Base-by-base conservation (phyloP, 768 basidiomycete species). In the Kwoniella bestiolae region DNA sequence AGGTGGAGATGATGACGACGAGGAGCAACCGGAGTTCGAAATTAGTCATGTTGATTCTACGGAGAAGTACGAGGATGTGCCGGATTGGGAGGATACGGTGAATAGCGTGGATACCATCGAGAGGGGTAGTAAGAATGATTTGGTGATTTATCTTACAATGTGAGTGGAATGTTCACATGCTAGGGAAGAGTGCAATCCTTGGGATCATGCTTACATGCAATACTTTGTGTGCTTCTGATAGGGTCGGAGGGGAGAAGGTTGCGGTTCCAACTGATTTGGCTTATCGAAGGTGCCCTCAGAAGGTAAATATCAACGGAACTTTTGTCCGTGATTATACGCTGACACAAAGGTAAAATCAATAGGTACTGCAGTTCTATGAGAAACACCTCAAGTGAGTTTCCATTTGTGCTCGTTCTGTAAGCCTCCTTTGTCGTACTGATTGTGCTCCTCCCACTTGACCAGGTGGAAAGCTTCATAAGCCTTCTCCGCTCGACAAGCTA, bases 321-420 rank as follows among this genome's bases (percentile, higher is more conserved):
- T 9, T 32, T 56, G 6, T 11, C 5, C 21, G 16, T 21, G n/a
- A 23, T 47, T 4, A 53, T 18, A 14, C 21, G 16, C 34, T n/a
- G n/a, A n/a, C n/a, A n/a, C n/a, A n/a, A n/a, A n/a, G 9, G 26
- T 26, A 6, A 21, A 32, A 31, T 3, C 12, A n/a, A 25, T 66
- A 80, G 79, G 71, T 80, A 38, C 66, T 80, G 31, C 52, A 72
- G 44, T 80, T 80, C 56, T 80, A 80, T 71, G 79, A 80, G 46
- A 60, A 67, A 12, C 79, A 80, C 63, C 73, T 80, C 58, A 72
- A 76, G 70, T 78, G 67, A 46, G 66, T 63, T n/a, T 16, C 11
- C n/a, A 6, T 21, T 21, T 35, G 23, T 21, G 18, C 21, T 21
- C 16, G n/a, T 14, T 18, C 32, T 55, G 6, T 55, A 28, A 2